These are phyloP conservation scores for Daldinia eschscholtzii DNA, from an alignment of 2,329 filamentous ascomycete genomes.

Conservation along the genomic window DNA sequence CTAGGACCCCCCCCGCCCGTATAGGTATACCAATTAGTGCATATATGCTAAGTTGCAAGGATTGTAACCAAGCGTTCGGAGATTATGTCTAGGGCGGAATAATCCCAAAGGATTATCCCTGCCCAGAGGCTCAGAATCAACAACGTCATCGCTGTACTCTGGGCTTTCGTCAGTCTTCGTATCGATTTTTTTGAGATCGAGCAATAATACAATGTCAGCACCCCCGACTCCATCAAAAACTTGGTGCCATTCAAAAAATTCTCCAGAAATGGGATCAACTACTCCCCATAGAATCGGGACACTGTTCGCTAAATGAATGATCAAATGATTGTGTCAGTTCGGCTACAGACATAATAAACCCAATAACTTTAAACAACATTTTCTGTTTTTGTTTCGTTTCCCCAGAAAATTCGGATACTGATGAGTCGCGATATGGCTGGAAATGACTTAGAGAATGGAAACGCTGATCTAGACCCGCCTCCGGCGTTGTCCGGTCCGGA, in stretches of 20 bases:
- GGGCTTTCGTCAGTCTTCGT: constrained; percentile 42
- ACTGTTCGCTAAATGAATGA: constrained; percentile 30
- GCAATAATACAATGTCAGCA: constrained; percentile 30
- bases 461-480: constrained; percentile 29
- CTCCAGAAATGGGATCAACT: constrained; percentile 31
- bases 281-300: constrained; percentile 23
- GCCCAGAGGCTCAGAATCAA: constrained; percentile 30
- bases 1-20: too few relatives aligned
- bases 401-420: neutral
- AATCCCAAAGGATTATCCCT: constrained; percentile 32
- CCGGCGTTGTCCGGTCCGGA: constrained; percentile 25
- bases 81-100: constrained; percentile 29
- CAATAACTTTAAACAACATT: neutral
- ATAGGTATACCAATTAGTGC: constrained; percentile 6
- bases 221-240: constrained; percentile 25
- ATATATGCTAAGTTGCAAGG: constrained; percentile 26
- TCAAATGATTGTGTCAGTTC: constrained; percentile 29
- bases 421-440: constrained; percentile 38
- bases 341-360: constrained; percentile 12
- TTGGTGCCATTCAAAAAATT: constrained; percentile 12
- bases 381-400: neutral
- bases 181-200: constrained; percentile 25
- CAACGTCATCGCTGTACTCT: constrained; percentile 41
- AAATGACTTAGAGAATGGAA: constrained; percentile 37
- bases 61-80: constrained; percentile 17